Base-by-base conservation (phyloP, 2,329 filamentous ascomycete genomes). In the Pyrenophora seminiperda region DNA sequence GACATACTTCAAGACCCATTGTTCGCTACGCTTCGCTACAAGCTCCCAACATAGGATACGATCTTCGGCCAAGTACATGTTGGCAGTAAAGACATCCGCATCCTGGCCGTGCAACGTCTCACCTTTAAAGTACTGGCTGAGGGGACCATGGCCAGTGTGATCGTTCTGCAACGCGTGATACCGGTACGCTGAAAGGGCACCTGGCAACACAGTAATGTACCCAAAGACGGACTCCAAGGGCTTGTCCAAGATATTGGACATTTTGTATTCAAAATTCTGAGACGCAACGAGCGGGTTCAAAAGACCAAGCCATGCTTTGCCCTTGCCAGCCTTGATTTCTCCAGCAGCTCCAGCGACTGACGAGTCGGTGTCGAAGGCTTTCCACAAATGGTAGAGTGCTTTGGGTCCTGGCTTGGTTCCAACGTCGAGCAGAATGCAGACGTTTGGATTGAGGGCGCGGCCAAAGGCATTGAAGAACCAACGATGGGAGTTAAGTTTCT, bases 391-490 rank as follows among this genome's bases (percentile, higher is more conserved):
- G 66, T 99, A 99, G n/a, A 99, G 81, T 2, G 93, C 93, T 48
- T 88, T 97, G 34, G 85, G 81, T 1, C 91, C 90, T 0, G 94
- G 94, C 51, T 91, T 90, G 0, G 94, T 99, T 47, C 95, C 95
- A 9, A 99, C 95, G 72, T 99, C 94, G 11, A 99, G 86, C 55
- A 99, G 77, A 71, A 99, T 96, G 74, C 94, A 99, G 27, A 99
- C 89, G 60, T 99, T 99, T 0, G 94, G 94, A 61, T 93, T 96
- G 18, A 99, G 80, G 0, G 93, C 89, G 57, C 88, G 86, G 22
- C 94, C 95, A 69, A 99, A 96, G 0, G 94, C 94, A 70, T 99
- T 99, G 79, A 99, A 99, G 77, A 97, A 97, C 94, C 94, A 99
- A 49, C 94, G 86, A 74, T 99, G 94, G 1, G 92, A 97, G 78